Percentiles rank a stretch among this genome's conserved stretches.
phyloP scores from a whole-genome alignment of 2,329 filamentous ascomycete genomes.

The Talaromyces sp. region DNA sequence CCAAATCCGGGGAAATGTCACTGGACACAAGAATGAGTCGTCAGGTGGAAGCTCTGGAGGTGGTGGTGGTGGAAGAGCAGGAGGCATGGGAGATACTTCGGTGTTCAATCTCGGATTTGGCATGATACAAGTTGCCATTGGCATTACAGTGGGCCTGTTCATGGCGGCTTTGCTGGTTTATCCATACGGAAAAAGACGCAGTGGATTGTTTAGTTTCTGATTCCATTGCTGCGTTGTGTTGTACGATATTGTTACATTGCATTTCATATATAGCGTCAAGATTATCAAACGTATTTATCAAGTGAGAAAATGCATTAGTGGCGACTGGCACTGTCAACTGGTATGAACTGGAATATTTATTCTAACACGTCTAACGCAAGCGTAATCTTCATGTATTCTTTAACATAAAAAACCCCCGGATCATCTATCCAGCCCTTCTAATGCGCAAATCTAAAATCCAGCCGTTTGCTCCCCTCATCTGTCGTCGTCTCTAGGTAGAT shows the following conservation, averaged over 20 bases:
- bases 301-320: neutral
- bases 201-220: constrained; percentile 43
- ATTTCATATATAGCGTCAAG: neutral
- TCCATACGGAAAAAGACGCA: constrained; percentile 48
- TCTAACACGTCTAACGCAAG: neutral
- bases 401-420: neutral
- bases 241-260: neutral
- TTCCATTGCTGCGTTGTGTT: neutral
- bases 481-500: constrained; percentile 47
- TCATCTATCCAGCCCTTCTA: neutral
- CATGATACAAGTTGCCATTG: constrained; percentile 53
- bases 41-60: neutral
- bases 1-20: constrained; percentile 40
- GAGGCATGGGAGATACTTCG: constrained; percentile 7
- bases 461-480: constrained; percentile 51
- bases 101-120: constrained; percentile 16
- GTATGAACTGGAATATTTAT: neutral
- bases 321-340: neutral
- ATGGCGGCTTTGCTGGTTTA: constrained; percentile 48
- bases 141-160: constrained; percentile 50
- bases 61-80: neutral
- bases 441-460: constrained; percentile 50
- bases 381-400: neutral
- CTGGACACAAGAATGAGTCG: constrained; percentile 7
- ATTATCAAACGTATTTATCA: neutral